Evolutionary conservation across 2,329 filamentous ascomycete genomes (phyloP).

Genomic region (Colletotrichum sp.): DNA sequence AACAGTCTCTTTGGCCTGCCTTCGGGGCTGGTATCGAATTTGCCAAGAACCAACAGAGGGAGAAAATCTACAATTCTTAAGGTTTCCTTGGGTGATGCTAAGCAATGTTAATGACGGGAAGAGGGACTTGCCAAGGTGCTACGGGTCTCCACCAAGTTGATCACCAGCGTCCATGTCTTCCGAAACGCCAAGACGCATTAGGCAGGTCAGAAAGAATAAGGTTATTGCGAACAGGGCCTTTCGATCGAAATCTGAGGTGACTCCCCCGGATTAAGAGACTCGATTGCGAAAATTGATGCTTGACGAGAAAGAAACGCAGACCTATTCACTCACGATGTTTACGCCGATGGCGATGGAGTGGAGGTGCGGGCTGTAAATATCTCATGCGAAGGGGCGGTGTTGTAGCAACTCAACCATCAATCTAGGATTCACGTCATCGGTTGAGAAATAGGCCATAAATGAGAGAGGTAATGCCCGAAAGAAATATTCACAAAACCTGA

Average conservation of each 20-base stretch:
- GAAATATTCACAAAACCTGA: background rate
- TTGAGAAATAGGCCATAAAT: background rate
- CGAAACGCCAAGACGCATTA: background rate
- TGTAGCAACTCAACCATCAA: background rate
- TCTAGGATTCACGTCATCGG: background rate
- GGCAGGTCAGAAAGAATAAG: background rate
- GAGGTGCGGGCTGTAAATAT: background rate
- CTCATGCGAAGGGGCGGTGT: background rate
- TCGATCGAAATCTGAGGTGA: background rate
- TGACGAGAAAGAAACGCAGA: background rate
- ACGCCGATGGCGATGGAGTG: background rate
- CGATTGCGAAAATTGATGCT: background rate
- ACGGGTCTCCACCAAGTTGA: background rate
- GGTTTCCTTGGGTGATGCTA: background rate
- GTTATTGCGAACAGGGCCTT: background rate
- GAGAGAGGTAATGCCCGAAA: background rate
- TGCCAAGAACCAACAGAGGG: background rate
- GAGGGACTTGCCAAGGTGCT: background rate
- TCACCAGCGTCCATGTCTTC: background rate
- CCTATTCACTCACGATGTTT: rapidly evolving
- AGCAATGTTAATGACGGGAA: background rate
- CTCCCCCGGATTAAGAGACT: background rate
- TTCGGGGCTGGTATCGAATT: background rate
- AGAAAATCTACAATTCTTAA: background rate
- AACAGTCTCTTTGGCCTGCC: rapidly evolving